A percentile compares a stretch with the other conserved stretches of the same genome.
Conservation (phyloP, 2,329 filamentous ascomycete species). For the Sordariomycetes sp. region DNA sequence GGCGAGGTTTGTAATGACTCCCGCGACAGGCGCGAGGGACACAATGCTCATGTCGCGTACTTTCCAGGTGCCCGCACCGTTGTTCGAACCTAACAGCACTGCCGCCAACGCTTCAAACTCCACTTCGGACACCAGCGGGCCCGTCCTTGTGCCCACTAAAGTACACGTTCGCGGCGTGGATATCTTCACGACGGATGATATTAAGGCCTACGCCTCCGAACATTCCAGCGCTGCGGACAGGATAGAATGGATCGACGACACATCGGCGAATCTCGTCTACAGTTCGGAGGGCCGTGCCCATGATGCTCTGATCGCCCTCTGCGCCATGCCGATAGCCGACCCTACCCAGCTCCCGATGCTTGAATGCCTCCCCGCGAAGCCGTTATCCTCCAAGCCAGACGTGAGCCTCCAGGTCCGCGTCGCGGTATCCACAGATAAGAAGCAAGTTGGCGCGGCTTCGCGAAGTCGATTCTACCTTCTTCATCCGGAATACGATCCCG, state of each 20-base stretch:
- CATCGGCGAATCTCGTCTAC: slow-evolving; percentile 78
- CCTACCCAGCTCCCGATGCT: slow-evolving; percentile 41
- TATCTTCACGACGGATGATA: slow-evolving; percentile 65
- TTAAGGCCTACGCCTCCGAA: slow-evolving; percentile 60
- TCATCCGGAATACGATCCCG: slow-evolving; percentile 79
- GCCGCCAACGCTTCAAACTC: background rate
- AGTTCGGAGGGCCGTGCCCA: slow-evolving; percentile 34
- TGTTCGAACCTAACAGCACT: background rate
- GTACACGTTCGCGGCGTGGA: slow-evolving; percentile 79
- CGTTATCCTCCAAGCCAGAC: slow-evolving; percentile 54
- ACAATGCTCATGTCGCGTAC: background rate
- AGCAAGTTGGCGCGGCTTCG: slow-evolving; percentile 63
- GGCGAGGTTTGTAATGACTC: background rate
- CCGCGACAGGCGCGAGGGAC: background rate
- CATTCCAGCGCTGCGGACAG: slow-evolving; percentile 48
- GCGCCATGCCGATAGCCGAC: slow-evolving; percentile 37
- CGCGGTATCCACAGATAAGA: slow-evolving; percentile 64
- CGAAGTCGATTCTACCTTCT: slow-evolving; percentile 86
- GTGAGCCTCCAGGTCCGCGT: slow-evolving; percentile 58
- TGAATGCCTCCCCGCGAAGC: slow-evolving; percentile 57
- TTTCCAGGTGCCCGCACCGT: background rate
- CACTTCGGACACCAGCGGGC: background rate
- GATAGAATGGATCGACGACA: slow-evolving; percentile 93
- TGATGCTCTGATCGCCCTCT: slow-evolving; percentile 40
- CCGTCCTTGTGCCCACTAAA: slow-evolving; percentile 31